Base-by-base conservation (phyloP, 495 filamentous ascomycete species). In the Immersiella caudata region DNA sequence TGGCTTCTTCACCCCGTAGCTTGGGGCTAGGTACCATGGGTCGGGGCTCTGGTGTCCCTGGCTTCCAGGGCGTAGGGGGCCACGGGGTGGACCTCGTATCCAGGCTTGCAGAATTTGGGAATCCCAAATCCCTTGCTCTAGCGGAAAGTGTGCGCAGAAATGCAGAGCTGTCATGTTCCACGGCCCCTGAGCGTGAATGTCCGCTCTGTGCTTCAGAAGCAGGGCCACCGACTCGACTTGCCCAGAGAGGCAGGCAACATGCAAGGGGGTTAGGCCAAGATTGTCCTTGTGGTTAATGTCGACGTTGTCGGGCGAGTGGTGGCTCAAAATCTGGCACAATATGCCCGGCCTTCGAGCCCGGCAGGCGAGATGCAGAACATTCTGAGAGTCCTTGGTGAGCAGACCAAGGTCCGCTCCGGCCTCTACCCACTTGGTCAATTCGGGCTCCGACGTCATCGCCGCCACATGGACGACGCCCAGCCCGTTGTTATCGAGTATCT, bases 231-330 rank as follows among this genome's bases (percentile, higher is more conserved):
- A 26, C 22, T 68, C 62, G 4, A 40, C 18, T 2, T 52, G 51
- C 8, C 61, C 54, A 12, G 56, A 54, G 27, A 22, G 27, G 20
- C 71, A 73, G 2, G 75, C 72, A 64, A 70, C 73, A 51, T 74
- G 70, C 1, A 78, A 57, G 3, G 75, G 68, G 4, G 74, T 73
- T 69, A 70, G 62, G 11, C 69, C 58, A 4, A 66, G 12, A 1
- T 24, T 52, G 62, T 68, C 70, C 16, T 22, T 65, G 8, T 66
- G 57, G 26, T 69, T 66, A 8, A 33, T 33, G 29, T 8, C 29
- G 33, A 67, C 56, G 55, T 71, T 67, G 18, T 68, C 22, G 27
- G 60, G 66, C 1, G 64, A 60, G 24, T 63, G 65, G 20, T 56
- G 61, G n/a, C 21, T 59, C 27, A 70, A 21, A 46, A 74, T 61